phyloP scores from a whole-genome alignment of 306 rosid species.

The Prunus fruticosa region DNA sequence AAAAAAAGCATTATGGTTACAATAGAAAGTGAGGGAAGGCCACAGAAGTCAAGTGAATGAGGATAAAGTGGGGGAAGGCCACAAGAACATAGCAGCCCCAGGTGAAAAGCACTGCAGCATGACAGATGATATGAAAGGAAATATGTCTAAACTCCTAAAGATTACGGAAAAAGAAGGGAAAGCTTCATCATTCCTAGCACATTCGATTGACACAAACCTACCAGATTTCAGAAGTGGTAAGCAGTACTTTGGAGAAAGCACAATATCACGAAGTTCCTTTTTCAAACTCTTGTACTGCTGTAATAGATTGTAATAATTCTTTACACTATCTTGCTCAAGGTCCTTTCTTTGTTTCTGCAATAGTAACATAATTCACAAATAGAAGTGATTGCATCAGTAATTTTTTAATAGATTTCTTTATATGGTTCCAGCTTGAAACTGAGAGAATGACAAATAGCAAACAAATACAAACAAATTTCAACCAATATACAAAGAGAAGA shows the following conservation, averaged over 20 bases:
- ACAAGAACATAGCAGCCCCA: not conserved
- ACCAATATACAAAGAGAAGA: not conserved
- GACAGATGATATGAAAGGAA: no score
- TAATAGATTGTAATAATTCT: constrained; percentile 70
- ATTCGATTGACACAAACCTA: constrained; percentile 74
- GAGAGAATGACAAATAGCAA: no score
- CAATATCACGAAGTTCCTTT: constrained; percentile 71
- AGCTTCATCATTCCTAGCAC: constrained; percentile 44
- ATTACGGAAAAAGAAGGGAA: constrained; percentile 34
- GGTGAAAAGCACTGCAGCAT: no score
- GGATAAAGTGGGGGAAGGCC: no score
- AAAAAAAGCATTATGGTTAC: not conserved
- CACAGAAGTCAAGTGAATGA: no score
- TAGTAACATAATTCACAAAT: constrained; percentile 14
- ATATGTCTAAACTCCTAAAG: no score
- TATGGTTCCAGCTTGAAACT: not conserved
- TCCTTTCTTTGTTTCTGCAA: constrained; percentile 71
- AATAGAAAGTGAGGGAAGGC: not conserved
- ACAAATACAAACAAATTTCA: not conserved
- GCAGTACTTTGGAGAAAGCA: constrained; percentile 76
- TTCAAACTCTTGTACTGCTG: constrained; percentile 72
- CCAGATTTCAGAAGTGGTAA: constrained; percentile 88
- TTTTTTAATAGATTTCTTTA: not conserved
- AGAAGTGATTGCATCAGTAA: not conserved
- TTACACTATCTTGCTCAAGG: constrained; percentile 74